These are phyloP conservation scores for Lactarius hengduanensis DNA, from an alignment of 768 basidiomycete species.

Conservation along the genomic window DNA sequence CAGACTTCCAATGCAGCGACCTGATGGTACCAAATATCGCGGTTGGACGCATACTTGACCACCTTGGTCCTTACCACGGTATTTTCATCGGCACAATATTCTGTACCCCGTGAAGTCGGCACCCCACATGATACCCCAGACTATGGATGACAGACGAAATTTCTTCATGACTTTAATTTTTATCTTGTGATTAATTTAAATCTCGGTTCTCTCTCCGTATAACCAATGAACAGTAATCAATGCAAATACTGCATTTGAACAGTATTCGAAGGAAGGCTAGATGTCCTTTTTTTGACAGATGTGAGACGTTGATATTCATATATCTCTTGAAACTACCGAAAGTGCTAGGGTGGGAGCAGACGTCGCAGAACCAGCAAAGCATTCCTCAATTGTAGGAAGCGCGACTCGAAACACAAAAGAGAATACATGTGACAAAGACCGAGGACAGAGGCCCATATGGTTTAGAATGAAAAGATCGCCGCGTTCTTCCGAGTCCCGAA, in stretches of 20 bases:
- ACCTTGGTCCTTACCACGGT: conserved; percentile 59
- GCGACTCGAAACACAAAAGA: background rate
- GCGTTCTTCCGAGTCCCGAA: conserved; percentile 78
- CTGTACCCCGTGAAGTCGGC: conserved; percentile 26
- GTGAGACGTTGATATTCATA: background rate
- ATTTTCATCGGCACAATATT: conserved; percentile 54
- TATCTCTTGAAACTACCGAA: background rate
- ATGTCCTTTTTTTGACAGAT: background rate
- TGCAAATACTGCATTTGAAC: background rate
- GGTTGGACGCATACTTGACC: conserved; percentile 42
- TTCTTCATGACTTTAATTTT: background rate
- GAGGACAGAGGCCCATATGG: background rate
- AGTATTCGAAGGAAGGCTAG: background rate
- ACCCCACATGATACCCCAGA: background rate
- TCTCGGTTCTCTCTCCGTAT: background rate
- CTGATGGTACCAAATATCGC: conserved; percentile 52
- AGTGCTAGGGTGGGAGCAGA: background rate
- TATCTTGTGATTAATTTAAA: background rate
- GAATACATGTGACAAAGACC: background rate
- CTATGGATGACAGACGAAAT: background rate
- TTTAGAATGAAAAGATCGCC: conserved; percentile 72
- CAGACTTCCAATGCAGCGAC: conserved; percentile 54
- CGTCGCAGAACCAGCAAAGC: background rate
- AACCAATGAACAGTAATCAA: background rate
- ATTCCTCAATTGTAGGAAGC: background rate